A percentile compares a stretch with the other conserved stretches of the same genome.
phyloP scores from a whole-genome alignment of 2,329 filamentous ascomycete species.

The Fonsecaea pedrosoi region DNA sequence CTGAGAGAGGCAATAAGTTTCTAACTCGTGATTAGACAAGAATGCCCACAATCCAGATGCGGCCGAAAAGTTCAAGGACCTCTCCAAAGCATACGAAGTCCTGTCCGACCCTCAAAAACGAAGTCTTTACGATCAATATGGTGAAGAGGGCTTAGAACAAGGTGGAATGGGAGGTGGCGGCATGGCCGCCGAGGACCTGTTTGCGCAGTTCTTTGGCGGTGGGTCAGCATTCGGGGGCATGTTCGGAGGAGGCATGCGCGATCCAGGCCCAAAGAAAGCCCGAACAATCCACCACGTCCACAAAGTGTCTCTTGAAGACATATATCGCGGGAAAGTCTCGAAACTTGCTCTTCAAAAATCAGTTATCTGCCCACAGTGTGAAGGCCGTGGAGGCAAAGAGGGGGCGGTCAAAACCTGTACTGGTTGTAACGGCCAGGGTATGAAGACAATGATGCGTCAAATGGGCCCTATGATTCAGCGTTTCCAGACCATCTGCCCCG shows the following conservation, averaged over 20 bases:
- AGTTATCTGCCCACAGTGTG: slow-evolving; percentile 93
- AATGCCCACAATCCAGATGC: slow-evolving; percentile 92
- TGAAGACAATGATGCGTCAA: slow-evolving; percentile 99
- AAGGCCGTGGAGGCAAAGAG: slow-evolving; percentile 94
- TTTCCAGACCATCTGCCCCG: slow-evolving; percentile 98
- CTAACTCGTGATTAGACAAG: slow-evolving; percentile 72
- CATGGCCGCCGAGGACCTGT: slow-evolving; percentile 95
- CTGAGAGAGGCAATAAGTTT: background rate
- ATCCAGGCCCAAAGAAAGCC: slow-evolving; percentile 85
- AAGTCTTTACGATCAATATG: slow-evolving; percentile 93
- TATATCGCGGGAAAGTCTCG: slow-evolving; percentile 97
- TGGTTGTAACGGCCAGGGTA: slow-evolving; percentile 90
- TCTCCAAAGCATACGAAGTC: slow-evolving; percentile 94
- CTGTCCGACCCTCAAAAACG: slow-evolving; percentile 93
- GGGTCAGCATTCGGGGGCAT: slow-evolving; percentile 72
- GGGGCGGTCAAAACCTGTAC: slow-evolving; percentile 93
- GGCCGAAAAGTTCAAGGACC: slow-evolving; percentile 97
- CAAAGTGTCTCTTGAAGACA: slow-evolving; percentile 96
- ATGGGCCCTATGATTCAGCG: slow-evolving; percentile 99
- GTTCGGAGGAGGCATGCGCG: slow-evolving; percentile 81
- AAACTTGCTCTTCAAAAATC: slow-evolving; percentile 98
- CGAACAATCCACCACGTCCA: slow-evolving; percentile 97
- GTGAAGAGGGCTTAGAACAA: slow-evolving; percentile 93
- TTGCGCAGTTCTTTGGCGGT: slow-evolving; percentile 93
- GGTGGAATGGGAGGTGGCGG: slow-evolving; percentile 79